phyloP scores from a whole-genome alignment of 1,139 yeast species.

The Geotrichum reessii region DNA sequence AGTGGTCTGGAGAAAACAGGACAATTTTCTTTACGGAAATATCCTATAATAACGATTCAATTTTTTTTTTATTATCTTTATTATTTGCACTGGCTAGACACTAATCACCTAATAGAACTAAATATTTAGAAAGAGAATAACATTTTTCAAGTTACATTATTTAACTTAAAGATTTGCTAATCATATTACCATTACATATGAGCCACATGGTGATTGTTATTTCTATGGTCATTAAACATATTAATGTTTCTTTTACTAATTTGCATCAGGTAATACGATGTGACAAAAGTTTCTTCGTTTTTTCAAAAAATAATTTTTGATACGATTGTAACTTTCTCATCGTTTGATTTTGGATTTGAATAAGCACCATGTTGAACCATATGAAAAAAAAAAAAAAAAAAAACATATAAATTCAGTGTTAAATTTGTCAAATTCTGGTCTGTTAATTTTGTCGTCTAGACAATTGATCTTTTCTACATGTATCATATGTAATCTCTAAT shows the following conservation, averaged over 20 bases:
- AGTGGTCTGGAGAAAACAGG: slow-evolving; percentile 27
- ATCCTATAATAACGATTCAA: neutral
- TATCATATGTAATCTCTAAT: too few species aligned
- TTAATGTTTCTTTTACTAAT: neutral
- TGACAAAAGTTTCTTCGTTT: slow-evolving; percentile 63
- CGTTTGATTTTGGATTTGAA: slow-evolving; percentile 85
- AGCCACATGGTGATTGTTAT: neutral
- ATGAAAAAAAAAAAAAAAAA: slow-evolving; percentile 86
- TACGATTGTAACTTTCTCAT: slow-evolving; percentile 76
- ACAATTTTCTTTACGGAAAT: slow-evolving; percentile 2
- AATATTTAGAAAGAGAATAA: neutral
- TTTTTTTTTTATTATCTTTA: neutral
- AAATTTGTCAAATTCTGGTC: neutral
- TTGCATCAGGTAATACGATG: slow-evolving; percentile 56
- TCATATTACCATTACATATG: neutral
- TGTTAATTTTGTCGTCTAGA: neutral
- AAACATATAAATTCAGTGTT: too few species aligned
- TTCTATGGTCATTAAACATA: neutral
- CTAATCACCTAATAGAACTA: neutral
- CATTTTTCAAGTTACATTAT: neutral
- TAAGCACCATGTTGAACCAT: slow-evolving; percentile 91
- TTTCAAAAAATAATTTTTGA: slow-evolving; percentile 66
- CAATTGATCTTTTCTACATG: neutral
- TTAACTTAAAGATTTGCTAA: too few species aligned
- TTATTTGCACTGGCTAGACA: neutral